phyloP scores from a whole-genome alignment of 176 grass and related monocot species.

The Cenchrus americanus region DNA sequence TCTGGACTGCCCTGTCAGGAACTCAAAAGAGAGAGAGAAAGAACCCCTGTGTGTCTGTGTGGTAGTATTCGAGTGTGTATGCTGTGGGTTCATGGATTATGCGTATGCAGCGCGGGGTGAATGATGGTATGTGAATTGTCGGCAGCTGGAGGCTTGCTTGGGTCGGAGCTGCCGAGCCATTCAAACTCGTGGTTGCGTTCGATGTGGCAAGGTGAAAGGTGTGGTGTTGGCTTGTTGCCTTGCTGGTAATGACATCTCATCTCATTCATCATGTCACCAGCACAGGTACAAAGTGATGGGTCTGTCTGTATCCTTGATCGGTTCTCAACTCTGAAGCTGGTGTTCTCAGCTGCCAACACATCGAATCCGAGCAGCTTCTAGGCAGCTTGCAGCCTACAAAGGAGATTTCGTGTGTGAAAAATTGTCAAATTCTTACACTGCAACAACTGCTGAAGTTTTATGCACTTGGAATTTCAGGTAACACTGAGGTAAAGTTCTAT shows the following conservation, averaged over 20 bases:
- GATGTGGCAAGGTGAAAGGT: conserved; percentile 23
- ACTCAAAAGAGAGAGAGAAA: conserved; percentile 31
- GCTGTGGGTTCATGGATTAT: conserved; percentile 40
- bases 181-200: conserved; percentile 21
- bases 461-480: background rate
- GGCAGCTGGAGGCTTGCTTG: conserved; percentile 47
- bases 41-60: background rate
- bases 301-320: background rate
- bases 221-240: conserved; percentile 30
- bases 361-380: background rate
- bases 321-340: background rate
- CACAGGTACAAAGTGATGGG: conserved; percentile 17
- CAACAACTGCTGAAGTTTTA: background rate
- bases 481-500: background rate
- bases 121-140: conserved; percentile 55
- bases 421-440: background rate
- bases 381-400: background rate
- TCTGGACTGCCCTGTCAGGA: conserved; percentile 51
- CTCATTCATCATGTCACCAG: conserved; percentile 25
- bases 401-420: background rate
- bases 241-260: conserved; percentile 45
- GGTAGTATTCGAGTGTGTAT: conserved; percentile 37
- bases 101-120: conserved; percentile 32
- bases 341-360: background rate
- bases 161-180: conserved; percentile 10